phyloP scores from a whole-genome alignment of 768 basidiomycete genomes.

The Mycena galericulata region DNA sequence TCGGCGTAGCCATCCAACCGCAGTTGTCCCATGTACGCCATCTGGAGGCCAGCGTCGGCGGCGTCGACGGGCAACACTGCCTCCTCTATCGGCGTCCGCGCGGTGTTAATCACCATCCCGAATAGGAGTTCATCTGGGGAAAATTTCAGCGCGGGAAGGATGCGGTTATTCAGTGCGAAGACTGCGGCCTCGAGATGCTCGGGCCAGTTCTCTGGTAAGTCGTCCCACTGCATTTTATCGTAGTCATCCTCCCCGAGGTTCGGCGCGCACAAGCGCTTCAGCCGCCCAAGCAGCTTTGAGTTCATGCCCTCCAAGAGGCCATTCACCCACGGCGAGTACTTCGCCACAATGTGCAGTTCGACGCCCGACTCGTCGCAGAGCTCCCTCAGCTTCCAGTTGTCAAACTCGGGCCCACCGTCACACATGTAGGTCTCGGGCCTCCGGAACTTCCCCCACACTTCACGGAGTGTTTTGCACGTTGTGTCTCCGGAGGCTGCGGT shows the following conservation, averaged over 20 bases:
- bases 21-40: conserved; percentile 39
- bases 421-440: conserved; percentile 12
- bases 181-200: conserved; percentile 39
- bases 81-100: conserved; percentile 5
- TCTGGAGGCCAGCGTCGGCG: conserved; percentile 28
- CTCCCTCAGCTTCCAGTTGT: not conserved
- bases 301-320: conserved; percentile 45
- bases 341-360: conserved; percentile 23
- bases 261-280: conserved; percentile 40
- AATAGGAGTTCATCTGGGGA: conserved; percentile 9
- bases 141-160: conserved; percentile 9
- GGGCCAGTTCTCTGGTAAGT: conserved; percentile 40
- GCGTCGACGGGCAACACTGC: not conserved
- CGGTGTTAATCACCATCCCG: conserved; percentile 10
- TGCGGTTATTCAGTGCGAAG: conserved; percentile 1
- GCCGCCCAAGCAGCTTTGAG: conserved; percentile 31
- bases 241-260: conserved; percentile 34
- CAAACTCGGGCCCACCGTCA: conserved; percentile 5
- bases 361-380: not conserved
- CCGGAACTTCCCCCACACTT: not conserved
- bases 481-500: conserved; percentile 5
- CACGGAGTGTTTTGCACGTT: not conserved
- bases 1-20: conserved; percentile 34
- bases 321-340: conserved; percentile 36
- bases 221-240: conserved; percentile 13